Evolutionary conservation across 768 basidiomycete genomes (phyloP).

Genomic region (Russula sp.): DNA sequence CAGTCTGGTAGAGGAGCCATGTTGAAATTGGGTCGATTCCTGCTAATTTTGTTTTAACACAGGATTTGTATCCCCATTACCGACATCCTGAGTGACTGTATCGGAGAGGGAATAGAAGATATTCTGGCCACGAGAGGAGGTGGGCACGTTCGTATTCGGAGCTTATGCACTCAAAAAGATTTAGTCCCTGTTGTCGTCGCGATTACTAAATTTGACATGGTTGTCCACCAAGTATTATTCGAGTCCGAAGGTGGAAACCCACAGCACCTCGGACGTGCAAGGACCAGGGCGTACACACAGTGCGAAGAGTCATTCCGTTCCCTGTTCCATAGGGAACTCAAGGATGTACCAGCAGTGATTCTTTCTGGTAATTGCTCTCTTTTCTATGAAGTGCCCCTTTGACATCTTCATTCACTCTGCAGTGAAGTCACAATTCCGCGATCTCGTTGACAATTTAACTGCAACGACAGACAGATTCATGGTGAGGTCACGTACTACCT

Average conservation of each 20-base stretch:
- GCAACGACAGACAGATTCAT: background rate
- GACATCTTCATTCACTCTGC: background rate
- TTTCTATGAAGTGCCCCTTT: background rate
- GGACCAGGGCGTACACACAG: background rate
- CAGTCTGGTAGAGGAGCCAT: background rate
- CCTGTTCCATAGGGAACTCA: too few relatives aligned
- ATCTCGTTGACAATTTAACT: background rate
- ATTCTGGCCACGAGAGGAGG: constrained; percentile 1
- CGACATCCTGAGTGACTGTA: background rate
- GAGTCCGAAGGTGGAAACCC: too few relatives aligned
- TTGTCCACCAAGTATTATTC: background rate
- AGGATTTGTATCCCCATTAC: constrained; percentile 4
- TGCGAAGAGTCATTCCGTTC: background rate
- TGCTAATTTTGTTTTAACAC: background rate
- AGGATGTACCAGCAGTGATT: constrained; percentile 1
- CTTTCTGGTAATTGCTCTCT: background rate
- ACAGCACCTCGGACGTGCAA: background rate
- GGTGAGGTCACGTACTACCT: too few relatives aligned
- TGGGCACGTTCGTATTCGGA: background rate
- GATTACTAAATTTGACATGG: constrained; percentile 6
- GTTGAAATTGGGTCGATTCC: background rate
- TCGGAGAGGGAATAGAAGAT: background rate
- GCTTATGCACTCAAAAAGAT: too few relatives aligned
- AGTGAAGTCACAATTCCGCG: background rate
- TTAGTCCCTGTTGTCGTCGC: constrained; percentile 4